Evolutionary conservation across 306 rosid genomes (phyloP), one percentile per base, ranked within the genome.

Genomic region (Rosa persica): DNA sequence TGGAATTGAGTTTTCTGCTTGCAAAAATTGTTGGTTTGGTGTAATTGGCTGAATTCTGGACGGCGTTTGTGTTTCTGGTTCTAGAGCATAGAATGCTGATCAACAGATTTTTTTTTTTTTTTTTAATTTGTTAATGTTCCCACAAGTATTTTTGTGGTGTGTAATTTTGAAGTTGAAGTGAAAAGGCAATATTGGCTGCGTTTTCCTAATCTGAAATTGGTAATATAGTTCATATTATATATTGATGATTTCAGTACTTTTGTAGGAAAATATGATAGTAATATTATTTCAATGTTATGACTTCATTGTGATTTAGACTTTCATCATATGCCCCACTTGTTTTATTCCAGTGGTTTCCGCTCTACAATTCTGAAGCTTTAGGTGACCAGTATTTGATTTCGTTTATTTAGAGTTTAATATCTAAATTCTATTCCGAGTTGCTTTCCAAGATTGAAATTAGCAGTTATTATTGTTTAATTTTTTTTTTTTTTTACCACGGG

Each of bases 21-120:
- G 51, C 39, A 73, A 54, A 13, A 54, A 13, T 39, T 74, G 67
- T 57, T 25, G 42, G 69, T 58, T 74, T 74, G 39, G 46, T 77
- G 34, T 67, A 77, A 4, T 1, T 30, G 19, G 9, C 8, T 43
- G 30, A 75, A 42, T 15, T 39, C 3, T 42, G 70, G 12, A 65
- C 4, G 23, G 40, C 23, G 42, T 42, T 11, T 67, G 30, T 20
- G 72, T 44, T 62, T 30, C 11, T 75, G 47, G 78, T 38, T 57
- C 16, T 11, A 6, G 6, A 39, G 39, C 17, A 17, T 16, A 6
- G 5, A 57, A 57, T 74, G 77, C 67, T 58, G 27, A 19, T 20
- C 22, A 55, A 17, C 54, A 15, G 20, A 8, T 20, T 5, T 6
- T 20, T 5, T 12, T 40, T 12, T 5, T 5, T 12, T 3, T 3